A percentile compares a stretch with the other conserved stretches of the same genome.
These are phyloP conservation scores for Acanthamoeba lenticulata DNA, from an alignment of 208 protist species.

Conservation along the genomic window DNA sequence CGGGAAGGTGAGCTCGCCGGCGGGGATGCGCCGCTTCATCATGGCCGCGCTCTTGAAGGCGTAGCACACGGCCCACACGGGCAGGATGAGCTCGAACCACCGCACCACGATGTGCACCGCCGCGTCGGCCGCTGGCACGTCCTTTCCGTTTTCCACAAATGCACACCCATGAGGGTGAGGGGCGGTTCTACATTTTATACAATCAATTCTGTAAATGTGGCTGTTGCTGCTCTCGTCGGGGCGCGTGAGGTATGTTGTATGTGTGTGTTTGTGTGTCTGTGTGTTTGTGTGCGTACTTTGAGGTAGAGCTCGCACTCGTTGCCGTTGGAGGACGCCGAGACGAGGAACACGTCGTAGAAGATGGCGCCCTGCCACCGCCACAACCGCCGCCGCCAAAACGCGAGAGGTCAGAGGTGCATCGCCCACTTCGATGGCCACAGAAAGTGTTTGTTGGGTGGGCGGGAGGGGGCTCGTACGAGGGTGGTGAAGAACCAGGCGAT, in stretches of 20 bases:
- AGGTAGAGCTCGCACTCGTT: slow-evolving; percentile 33
- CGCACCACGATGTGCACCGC: not conserved
- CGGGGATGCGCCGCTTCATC: not conserved
- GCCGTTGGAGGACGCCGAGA: not conserved
- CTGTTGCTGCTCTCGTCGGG: not conserved
- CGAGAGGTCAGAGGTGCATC: not conserved
- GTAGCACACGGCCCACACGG: slow-evolving; percentile 45
- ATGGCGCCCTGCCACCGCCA: not conserved
- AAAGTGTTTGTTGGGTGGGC: not conserved
- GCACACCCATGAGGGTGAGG: not conserved
- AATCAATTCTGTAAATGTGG: not conserved
- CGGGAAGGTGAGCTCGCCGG: not conserved
- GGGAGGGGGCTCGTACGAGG: not conserved
- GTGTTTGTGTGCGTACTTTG: not conserved
- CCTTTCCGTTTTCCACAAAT: not conserved
- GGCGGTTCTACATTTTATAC: no score
- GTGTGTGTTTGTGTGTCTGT: no score
- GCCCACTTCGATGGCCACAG: not conserved
- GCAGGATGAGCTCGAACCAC: slow-evolving; percentile 56
- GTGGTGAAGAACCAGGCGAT: slow-evolving; percentile 63
- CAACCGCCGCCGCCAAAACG: not conserved
- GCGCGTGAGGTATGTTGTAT: no score
- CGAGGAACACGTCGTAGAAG: slow-evolving; percentile 37
- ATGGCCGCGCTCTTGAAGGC: slow-evolving; percentile 45
- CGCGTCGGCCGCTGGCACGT: slow-evolving; percentile 24